Evolutionary conservation across 2,329 filamentous ascomycete species (phyloP).

Genomic region (Allantophomopsis cytisporea): DNA sequence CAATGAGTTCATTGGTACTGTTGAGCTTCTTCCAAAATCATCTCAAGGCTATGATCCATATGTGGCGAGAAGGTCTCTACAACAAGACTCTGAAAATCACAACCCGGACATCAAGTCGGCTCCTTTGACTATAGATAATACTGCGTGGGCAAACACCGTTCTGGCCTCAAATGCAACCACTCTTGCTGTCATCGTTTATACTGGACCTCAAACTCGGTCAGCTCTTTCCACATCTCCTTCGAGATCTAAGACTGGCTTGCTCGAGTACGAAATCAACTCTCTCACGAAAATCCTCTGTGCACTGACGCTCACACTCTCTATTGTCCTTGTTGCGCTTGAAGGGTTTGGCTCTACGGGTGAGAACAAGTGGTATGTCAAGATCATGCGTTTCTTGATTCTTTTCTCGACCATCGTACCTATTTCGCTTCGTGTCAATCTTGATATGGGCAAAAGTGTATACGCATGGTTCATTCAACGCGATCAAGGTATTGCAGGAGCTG

Average conservation of each 20-base stretch:
- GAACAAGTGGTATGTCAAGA: constrained; percentile 83
- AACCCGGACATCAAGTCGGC: constrained; percentile 38
- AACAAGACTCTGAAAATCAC: constrained; percentile 18
- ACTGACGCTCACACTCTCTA: constrained; percentile 73
- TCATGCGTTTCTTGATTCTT: constrained; percentile 93
- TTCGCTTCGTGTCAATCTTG: constrained; percentile 87
- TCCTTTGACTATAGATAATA: constrained; percentile 86
- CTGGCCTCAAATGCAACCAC: constrained; percentile 87
- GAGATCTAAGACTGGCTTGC: constrained; percentile 81
- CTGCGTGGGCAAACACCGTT: constrained; percentile 96
- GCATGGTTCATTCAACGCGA: constrained; percentile 92
- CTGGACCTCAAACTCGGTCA: constrained; percentile 84
- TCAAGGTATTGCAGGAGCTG: constrained; percentile 75
- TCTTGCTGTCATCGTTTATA: constrained; percentile 84
- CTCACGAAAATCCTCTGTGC: constrained; percentile 91
- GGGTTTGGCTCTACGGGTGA: constrained; percentile 57
- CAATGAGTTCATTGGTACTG: constrained; percentile 86
- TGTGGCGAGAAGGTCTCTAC: constrained; percentile 17
- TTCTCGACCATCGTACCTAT: constrained; percentile 99
- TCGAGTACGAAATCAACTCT: constrained; percentile 95
- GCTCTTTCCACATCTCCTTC: constrained; percentile 86
- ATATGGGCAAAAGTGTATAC: constrained; percentile 94
- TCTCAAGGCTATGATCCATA: constrained; percentile 33
- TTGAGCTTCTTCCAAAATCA: constrained; percentile 54
- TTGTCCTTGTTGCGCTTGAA: constrained; percentile 78